Evolutionary conservation across 176 grass and related monocot species (phyloP).

Genomic region (Eragrostis nindensis): DNA sequence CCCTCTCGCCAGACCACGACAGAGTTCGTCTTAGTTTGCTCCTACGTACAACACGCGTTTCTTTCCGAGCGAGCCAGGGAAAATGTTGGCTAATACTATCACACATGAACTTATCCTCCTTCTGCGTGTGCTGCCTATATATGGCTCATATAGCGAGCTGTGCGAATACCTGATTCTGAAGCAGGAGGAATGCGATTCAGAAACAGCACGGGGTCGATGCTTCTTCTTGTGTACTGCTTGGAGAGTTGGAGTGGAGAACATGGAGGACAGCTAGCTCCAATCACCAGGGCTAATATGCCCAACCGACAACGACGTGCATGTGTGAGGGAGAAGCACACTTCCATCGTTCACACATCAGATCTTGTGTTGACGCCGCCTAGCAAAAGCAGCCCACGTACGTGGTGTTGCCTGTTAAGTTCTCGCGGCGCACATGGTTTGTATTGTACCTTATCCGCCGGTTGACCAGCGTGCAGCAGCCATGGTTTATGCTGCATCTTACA

Average conservation of each 20-base stretch:
- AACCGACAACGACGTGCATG: neutral
- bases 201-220: no score
- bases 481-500: neutral
- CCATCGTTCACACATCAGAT: neutral
- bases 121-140: no score
- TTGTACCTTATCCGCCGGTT: neutral
- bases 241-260: neutral
- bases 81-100: no score
- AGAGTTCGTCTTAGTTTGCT: no score
- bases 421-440: neutral
- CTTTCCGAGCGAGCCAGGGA: no score
- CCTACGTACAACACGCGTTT: no score
- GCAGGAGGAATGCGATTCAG: no score
- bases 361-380: neutral
- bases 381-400: neutral
- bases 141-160: no score
- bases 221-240: neutral
- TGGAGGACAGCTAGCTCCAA: conserved; percentile 5
- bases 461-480: neutral
- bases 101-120: no score
- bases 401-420: neutral
- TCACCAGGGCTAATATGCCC: no score
- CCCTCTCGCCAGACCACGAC: no score
- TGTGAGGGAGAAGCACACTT: neutral
- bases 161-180: no score